These are phyloP conservation scores for Auricularia heimuer DNA, from an alignment of 768 basidiomycete genomes.

Conservation along the genomic window DNA sequence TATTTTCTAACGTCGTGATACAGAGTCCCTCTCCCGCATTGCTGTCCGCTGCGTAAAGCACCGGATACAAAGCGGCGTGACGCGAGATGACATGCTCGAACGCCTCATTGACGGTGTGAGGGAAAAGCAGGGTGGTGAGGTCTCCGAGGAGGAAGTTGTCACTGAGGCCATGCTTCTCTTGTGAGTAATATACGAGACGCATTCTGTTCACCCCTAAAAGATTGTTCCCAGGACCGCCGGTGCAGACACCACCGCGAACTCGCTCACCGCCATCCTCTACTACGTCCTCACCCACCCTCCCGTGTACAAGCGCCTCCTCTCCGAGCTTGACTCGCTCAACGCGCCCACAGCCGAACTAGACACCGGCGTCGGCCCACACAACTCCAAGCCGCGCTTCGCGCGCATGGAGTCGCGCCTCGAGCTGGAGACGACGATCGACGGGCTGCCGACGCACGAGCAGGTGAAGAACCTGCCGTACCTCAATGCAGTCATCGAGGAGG, in stretches of 20 bases:
- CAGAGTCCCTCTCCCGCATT: neutral
- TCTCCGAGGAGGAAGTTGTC: slow-evolving; percentile 16
- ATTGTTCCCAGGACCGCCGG: slow-evolving; percentile 21
- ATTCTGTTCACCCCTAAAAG: neutral
- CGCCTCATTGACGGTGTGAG: slow-evolving; percentile 16
- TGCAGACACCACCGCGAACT: slow-evolving; percentile 27
- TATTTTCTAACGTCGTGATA: neutral
- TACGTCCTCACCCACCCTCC: slow-evolving; percentile 6
- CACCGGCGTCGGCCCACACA: neutral
- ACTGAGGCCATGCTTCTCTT: slow-evolving; percentile 16
- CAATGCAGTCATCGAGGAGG: slow-evolving; percentile 23
- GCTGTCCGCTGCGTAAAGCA: slow-evolving; percentile 13
- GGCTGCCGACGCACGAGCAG: slow-evolving; percentile 4
- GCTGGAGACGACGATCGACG: neutral
- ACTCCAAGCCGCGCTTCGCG: neutral
- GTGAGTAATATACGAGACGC: slow-evolving; percentile 11
- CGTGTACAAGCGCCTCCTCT: slow-evolving; percentile 5
- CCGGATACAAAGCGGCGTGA: slow-evolving; percentile 12
- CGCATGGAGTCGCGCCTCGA: neutral
- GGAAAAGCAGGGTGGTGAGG: slow-evolving; percentile 4
- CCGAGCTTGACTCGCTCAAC: slow-evolving; percentile 8
- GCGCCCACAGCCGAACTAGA: neutral
- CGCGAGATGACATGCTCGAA: slow-evolving; percentile 21
- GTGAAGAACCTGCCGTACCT: slow-evolving; percentile 18
- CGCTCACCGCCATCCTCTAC: slow-evolving; percentile 18